Conservation (phyloP, 306 rosid species). For the Biancaea sappan region DNA sequence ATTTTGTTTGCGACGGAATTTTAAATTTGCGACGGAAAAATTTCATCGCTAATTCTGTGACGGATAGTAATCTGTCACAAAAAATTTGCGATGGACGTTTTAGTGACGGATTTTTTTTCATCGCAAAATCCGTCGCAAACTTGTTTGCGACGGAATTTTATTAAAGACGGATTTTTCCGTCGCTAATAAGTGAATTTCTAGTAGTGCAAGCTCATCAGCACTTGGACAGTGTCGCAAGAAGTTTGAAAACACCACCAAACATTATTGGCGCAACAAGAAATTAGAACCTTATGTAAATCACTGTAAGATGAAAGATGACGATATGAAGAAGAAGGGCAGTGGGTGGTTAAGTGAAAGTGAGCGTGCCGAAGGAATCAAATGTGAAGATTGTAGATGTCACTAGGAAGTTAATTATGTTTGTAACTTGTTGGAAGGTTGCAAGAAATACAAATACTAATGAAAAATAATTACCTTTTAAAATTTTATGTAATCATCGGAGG, state of each 20-base stretch:
- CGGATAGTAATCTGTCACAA: no score
- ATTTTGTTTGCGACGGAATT: no score
- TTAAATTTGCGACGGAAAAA: no score
- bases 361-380: neutral
- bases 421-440: neutral
- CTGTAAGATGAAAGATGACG: neutral
- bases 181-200: no score
- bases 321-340: neutral
- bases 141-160: no score
- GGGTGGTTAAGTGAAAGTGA: slow-evolving; percentile 6
- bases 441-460: neutral
- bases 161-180: no score
- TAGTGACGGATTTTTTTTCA: no score
- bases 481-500: no score
- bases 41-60: no score
- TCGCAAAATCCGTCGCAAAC: no score
- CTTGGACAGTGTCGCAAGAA: neutral
- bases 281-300: neutral
- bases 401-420: neutral
- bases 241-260: neutral
- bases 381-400: neutral
- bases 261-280: neutral
- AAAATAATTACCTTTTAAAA: neutral
- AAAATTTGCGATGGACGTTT: no score
- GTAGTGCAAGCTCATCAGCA: neutral